Percentiles rank a stretch among this genome's conserved stretches.
phyloP scores from a whole-genome alignment of 495 filamentous ascomycete species.

The Trichoderma virens region DNA sequence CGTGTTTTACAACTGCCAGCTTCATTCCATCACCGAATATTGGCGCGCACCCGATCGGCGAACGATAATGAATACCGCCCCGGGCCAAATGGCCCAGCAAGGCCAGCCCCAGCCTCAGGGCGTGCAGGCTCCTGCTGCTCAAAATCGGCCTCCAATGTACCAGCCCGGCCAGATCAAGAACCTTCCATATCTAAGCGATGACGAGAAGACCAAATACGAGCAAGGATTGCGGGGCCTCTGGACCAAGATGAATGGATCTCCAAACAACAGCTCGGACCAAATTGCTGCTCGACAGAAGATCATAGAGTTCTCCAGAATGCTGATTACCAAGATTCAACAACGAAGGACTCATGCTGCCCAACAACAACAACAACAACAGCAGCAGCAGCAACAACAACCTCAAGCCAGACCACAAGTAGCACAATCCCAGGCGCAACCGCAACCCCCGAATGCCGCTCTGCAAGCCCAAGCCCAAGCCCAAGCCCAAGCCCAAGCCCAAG shows the following conservation, averaged over 20 bases:
- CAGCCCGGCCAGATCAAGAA: slow-evolving; percentile 41
- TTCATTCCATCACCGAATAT: not conserved
- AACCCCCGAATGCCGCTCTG: slow-evolving; percentile 14
- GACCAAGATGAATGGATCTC: slow-evolving; percentile 50
- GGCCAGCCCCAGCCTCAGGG: slow-evolving; percentile 10
- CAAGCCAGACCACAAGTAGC: slow-evolving; percentile 15
- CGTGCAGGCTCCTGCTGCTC: slow-evolving; percentile 5
- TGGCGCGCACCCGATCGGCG: not conserved
- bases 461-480: no score
- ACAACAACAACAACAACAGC: slow-evolving; percentile 16
- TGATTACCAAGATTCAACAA: slow-evolving; percentile 49
- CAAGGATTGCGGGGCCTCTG: slow-evolving; percentile 54
- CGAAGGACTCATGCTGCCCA: slow-evolving; percentile 12
- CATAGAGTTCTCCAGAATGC: slow-evolving; percentile 53
- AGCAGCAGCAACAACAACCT: slow-evolving; percentile 11
- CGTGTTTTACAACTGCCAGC: not conserved
- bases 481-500: no score
- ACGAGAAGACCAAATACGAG: slow-evolving; percentile 61
- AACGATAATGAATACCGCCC: slow-evolving; percentile 4
- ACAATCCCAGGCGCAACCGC: slow-evolving; percentile 15
- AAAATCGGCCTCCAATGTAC: slow-evolving; percentile 19
- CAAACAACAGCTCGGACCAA: slow-evolving; percentile 48
- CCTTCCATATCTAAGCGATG: slow-evolving; percentile 38
- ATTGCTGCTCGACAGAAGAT: slow-evolving; percentile 57
- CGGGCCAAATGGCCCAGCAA: slow-evolving; percentile 8